phyloP scores from a whole-genome alignment of 768 basidiomycete species.

The Lentinus tigrinus region DNA sequence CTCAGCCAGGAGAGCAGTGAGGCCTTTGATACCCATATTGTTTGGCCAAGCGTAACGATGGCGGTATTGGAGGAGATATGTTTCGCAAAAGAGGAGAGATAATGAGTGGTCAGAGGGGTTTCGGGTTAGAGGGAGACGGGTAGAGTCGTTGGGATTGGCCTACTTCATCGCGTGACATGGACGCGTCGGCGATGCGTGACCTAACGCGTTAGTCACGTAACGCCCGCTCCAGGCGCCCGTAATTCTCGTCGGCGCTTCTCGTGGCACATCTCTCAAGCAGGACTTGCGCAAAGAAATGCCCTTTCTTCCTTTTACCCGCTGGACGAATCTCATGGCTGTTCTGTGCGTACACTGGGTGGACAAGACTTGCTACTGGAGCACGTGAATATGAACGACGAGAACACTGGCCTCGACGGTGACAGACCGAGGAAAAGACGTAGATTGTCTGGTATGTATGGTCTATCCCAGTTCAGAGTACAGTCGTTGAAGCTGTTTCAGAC shows the following conservation, averaged over 20 bases:
- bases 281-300: not conserved
- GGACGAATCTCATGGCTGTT: too few species aligned
- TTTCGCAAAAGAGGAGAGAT: too few species aligned
- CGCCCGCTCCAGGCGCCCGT: too few species aligned
- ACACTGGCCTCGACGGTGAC: not conserved
- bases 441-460: not conserved
- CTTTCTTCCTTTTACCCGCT: too few species aligned
- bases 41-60: not conserved
- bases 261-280: not conserved
- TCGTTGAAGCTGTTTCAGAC: not conserved
- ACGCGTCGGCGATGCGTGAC: constrained; percentile 11
- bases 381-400: not conserved
- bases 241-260: not conserved
- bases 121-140: too few species aligned
- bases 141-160: too few species aligned
- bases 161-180: not conserved
- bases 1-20: constrained; percentile 86
- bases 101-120: too few species aligned
- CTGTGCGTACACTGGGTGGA: too few species aligned
- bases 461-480: not conserved
- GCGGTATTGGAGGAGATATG: not conserved
- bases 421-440: constrained; percentile 14
- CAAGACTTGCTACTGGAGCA: too few species aligned
- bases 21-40: constrained; percentile 90
- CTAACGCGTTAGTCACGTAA: constrained; percentile 9